phyloP scores from a whole-genome alignment of 148 eudicot species.

The Talinum fruticosum region DNA sequence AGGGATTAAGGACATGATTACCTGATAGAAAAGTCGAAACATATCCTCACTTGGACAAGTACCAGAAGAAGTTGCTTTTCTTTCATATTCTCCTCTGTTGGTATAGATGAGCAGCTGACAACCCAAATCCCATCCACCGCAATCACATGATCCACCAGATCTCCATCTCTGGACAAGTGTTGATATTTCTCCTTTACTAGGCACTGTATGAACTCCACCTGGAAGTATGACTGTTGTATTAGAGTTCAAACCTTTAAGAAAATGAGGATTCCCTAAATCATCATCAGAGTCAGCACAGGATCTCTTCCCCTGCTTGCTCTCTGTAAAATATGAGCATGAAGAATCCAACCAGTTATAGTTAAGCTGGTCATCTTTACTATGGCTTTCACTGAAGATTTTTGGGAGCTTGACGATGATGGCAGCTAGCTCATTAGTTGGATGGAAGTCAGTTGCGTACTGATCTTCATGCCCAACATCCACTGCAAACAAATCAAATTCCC shows the following conservation, averaged over 20 bases:
- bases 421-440: conserved; percentile 69
- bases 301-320: conserved; percentile 16
- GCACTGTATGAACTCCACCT: conserved; percentile 71
- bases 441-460: conserved; percentile 40
- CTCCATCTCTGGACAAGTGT: conserved; percentile 72
- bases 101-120: conserved; percentile 55
- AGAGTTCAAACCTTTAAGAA: conserved; percentile 13
- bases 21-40: conserved; percentile 64
- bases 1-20: conserved; percentile 21
- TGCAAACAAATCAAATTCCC: conserved; percentile 66
- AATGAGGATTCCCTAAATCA: conserved; percentile 8
- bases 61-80: conserved; percentile 26
- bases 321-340: conserved; percentile 17
- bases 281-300: conserved; percentile 11
- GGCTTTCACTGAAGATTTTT: conserved; percentile 15
- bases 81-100: conserved; percentile 29
- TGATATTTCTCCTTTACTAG: conserved; percentile 77
- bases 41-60: conserved; percentile 21
- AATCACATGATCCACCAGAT: conserved; percentile 81
- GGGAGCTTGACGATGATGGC: conserved; percentile 64
- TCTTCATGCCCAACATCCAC: conserved; percentile 40
- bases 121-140: conserved; percentile 98
- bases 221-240: conserved; percentile 70
- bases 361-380: conserved; percentile 14
- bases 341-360: conserved; percentile 26